Conservation (phyloP, 2,329 filamentous ascomycete genomes). For the Aspergillus neotritici region DNA sequence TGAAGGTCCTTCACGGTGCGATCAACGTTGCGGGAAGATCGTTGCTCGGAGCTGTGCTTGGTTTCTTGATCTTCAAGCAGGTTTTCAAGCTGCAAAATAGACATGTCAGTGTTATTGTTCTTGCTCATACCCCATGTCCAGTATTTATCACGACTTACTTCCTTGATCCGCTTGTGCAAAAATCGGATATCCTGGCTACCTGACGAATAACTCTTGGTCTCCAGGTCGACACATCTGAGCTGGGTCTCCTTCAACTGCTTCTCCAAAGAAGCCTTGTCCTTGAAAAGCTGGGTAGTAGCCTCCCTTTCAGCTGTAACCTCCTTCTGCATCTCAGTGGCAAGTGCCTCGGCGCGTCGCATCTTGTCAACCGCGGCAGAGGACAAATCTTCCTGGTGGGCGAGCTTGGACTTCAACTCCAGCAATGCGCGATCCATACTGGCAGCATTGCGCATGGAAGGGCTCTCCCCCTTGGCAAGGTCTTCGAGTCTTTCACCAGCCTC, state of each 20-base stretch:
- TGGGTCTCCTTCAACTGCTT: constrained; percentile 88
- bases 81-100: constrained; percentile 64
- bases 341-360: constrained; percentile 88
- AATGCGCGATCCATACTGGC: constrained; percentile 84
- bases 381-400: constrained; percentile 91
- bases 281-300: constrained; percentile 71
- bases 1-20: constrained; percentile 91
- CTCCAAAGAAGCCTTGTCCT: constrained; percentile 83
- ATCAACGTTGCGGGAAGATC: constrained; percentile 86
- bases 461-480: constrained; percentile 78
- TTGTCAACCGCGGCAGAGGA: constrained; percentile 88
- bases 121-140: too few species aligned
- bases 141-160: constrained; percentile 55
- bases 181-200: constrained; percentile 94
- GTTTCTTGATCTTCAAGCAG: constrained; percentile 79
- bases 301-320: constrained; percentile 85
- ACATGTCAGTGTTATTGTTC: constrained; percentile 16
- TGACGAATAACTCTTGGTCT: constrained; percentile 94
- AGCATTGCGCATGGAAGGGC: constrained; percentile 80
- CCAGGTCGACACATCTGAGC: constrained; percentile 81
- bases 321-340: constrained; percentile 84
- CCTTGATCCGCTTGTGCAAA: constrained; percentile 87
- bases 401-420: constrained; percentile 76
- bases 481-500: constrained; percentile 87
- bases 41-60: constrained; percentile 72